Conservation (phyloP, 192 early-diverging fungal genomes). For the Gamsiella multidivaricata region DNA sequence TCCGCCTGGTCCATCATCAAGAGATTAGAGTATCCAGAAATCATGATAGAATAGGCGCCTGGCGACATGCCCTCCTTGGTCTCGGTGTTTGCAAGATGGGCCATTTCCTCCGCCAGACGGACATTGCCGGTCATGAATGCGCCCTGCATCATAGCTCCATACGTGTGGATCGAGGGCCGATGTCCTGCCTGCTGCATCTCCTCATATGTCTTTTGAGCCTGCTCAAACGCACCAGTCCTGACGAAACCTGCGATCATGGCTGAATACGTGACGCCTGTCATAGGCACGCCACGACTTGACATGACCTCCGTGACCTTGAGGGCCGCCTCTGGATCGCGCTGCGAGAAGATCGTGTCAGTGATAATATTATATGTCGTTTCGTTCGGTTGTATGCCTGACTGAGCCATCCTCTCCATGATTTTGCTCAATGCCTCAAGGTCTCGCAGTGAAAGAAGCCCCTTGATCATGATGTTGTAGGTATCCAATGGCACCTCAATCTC, state of each 20-base stretch:
- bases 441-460: slow-evolving; percentile 29
- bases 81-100: slow-evolving; percentile 11
- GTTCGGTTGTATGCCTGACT: slow-evolving; percentile 3
- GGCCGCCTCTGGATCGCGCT: slow-evolving; percentile 17
- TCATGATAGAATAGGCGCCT: slow-evolving; percentile 37
- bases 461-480: slow-evolving; percentile 39
- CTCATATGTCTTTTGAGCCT: slow-evolving; percentile 11
- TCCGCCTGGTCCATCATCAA: slow-evolving; percentile 38
- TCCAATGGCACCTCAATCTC: slow-evolving; percentile 7
- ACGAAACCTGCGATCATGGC: slow-evolving; percentile 30
- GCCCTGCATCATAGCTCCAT: slow-evolving; percentile 48
- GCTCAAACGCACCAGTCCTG: not conserved
- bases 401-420: slow-evolving; percentile 13
- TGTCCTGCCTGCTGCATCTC: slow-evolving; percentile 23
- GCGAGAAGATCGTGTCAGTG: slow-evolving; percentile 29
- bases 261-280: slow-evolving; percentile 31
- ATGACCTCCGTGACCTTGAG: slow-evolving; percentile 31
- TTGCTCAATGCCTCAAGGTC: slow-evolving; percentile 13
- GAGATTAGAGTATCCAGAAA: slow-evolving; percentile 30
- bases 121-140: slow-evolving; percentile 19
- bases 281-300: slow-evolving; percentile 4
- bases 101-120: slow-evolving; percentile 39
- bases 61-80: slow-evolving; percentile 21
- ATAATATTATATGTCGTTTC: slow-evolving; percentile 29
- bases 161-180: slow-evolving; percentile 31